A percentile compares a stretch with the other conserved stretches of the same genome.
These are phyloP conservation scores for Solanum peruvianum DNA, from an alignment of 257 asterid genomes.

Conservation along the genomic window DNA sequence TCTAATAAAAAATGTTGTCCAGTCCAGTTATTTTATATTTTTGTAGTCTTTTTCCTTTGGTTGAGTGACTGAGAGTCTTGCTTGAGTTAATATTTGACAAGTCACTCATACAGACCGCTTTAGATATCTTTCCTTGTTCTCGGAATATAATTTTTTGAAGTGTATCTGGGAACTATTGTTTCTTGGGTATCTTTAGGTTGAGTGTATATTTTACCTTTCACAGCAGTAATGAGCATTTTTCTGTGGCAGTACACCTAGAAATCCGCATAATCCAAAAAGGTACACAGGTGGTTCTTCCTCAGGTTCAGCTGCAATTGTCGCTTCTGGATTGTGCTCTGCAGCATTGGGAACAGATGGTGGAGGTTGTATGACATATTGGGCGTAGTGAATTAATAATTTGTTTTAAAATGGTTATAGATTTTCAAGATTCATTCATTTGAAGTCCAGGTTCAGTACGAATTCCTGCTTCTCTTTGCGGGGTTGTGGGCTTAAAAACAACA, in stretches of 20 bases:
- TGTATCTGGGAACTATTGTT: neutral
- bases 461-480: constrained; percentile 94
- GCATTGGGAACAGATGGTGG: constrained; percentile 99
- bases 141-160: neutral
- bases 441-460: constrained; percentile 85
- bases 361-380: constrained; percentile 49
- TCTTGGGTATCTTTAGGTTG: neutral
- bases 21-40: neutral
- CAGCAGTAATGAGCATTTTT: neutral
- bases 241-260: constrained; percentile 74
- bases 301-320: constrained; percentile 95
- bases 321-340: constrained; percentile 93
- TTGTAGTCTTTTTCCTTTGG: neutral
- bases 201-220: neutral
- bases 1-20: neutral
- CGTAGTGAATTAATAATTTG: neutral
- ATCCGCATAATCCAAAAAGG: constrained; percentile 91
- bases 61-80: neutral
- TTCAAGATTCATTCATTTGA: neutral
- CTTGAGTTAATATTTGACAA: neutral
- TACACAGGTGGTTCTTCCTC: constrained; percentile 99
- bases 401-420: neutral
- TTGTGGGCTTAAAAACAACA: constrained; percentile 89
- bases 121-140: neutral
- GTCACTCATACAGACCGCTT: neutral